Evolutionary conservation across 768 basidiomycete species (phyloP).

Genomic region (Psilocybe cyanescens): DNA sequence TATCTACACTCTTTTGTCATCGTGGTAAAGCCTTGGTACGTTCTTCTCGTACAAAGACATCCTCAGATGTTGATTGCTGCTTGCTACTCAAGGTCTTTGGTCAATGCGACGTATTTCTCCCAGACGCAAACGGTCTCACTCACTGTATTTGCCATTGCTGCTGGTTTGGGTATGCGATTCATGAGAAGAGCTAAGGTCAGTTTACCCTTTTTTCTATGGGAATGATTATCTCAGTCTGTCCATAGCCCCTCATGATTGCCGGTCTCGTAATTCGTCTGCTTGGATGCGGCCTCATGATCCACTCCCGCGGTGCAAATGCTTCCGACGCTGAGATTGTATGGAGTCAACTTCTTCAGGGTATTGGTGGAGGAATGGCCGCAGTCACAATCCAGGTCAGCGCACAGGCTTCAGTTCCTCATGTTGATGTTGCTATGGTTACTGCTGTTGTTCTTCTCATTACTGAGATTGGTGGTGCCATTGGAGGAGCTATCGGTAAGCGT

Average conservation of each 20-base stretch:
- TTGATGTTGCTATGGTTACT: slow-evolving; percentile 69
- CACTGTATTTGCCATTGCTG: slow-evolving; percentile 66
- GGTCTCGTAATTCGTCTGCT: slow-evolving; percentile 65
- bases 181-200: slow-evolving; percentile 58
- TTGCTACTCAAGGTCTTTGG: slow-evolving; percentile 46
- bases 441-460: slow-evolving; percentile 70
- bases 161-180: slow-evolving; percentile 58
- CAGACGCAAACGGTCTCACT: slow-evolving; percentile 62
- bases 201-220: background rate
- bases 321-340: slow-evolving; percentile 60
- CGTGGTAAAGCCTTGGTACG: slow-evolving; percentile 52
- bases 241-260: slow-evolving; percentile 48
- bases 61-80: background rate
- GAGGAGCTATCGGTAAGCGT: slow-evolving; percentile 58
- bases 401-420: slow-evolving; percentile 67
- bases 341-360: slow-evolving; percentile 73
- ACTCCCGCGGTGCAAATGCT: slow-evolving; percentile 64
- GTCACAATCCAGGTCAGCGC: slow-evolving; percentile 60
- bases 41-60: background rate
- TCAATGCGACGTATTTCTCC: slow-evolving; percentile 66
- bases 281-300: slow-evolving; percentile 73
- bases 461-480: slow-evolving; percentile 70
- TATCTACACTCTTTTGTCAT: slow-evolving; percentile 75
- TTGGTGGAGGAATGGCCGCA: slow-evolving; percentile 74
- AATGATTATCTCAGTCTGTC: background rate